phyloP scores from a whole-genome alignment of 345 rosid genomes.

The Geranium rotundifolium region DNA sequence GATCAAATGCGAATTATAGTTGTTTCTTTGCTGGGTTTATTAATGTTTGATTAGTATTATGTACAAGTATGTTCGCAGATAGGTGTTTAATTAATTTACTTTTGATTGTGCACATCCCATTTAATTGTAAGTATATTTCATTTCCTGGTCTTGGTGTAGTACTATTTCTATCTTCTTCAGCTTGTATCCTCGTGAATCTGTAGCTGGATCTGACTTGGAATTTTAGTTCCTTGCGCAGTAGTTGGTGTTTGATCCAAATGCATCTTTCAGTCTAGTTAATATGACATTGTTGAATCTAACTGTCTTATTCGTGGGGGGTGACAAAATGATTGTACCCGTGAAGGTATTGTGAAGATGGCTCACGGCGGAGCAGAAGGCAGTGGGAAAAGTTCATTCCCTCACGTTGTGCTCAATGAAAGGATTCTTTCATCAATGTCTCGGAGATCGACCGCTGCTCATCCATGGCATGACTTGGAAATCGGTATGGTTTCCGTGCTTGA shows the following conservation, averaged over 20 bases:
- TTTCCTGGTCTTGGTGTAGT: too few species aligned
- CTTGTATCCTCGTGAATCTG: too few species aligned
- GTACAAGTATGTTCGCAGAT: too few species aligned
- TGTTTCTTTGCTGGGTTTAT: background rate
- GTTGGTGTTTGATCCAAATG: too few species aligned
- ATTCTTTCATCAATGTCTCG: conserved; percentile 67
- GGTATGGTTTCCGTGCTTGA: conserved; percentile 33
- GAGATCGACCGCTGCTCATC: conserved; percentile 83
- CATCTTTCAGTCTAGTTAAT: too few species aligned
- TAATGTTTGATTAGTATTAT: too few species aligned
- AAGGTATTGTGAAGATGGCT: conserved; percentile 32
- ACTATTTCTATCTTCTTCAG: too few species aligned
- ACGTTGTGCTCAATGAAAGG: conserved; percentile 50
- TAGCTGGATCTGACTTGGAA: too few species aligned
- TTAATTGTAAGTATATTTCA: too few species aligned
- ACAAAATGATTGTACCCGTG: conserved; percentile 1
- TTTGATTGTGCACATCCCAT: too few species aligned
- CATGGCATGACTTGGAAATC: conserved; percentile 92
- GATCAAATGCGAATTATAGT: background rate
- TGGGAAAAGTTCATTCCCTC: conserved; percentile 13
- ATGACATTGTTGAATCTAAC: background rate
- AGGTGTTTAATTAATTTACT: too few species aligned
- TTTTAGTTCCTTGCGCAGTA: too few species aligned
- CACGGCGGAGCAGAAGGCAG: conserved; percentile 26
- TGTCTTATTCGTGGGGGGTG: background rate